Percentiles rank a stretch among this genome's conserved stretches.
phyloP scores from a whole-genome alignment of 2,329 filamentous ascomycete genomes.

The Aspergillus ustus region DNA sequence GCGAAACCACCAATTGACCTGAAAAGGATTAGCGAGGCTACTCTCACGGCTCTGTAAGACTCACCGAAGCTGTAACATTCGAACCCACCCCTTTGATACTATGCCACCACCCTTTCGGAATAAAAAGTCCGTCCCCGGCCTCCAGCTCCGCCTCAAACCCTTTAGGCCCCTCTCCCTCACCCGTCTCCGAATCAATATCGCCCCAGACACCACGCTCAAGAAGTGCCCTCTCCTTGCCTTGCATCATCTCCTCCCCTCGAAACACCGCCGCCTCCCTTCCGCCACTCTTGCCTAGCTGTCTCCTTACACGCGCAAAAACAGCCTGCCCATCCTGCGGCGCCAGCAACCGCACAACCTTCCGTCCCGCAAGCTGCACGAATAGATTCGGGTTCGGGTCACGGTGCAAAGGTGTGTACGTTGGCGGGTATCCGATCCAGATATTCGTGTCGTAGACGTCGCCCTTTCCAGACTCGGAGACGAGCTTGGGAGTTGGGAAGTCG shows the following conservation, averaged over 20 bases:
- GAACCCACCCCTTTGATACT: conserved; percentile 69
- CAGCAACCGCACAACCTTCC: conserved; percentile 75
- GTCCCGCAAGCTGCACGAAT: conserved; percentile 79
- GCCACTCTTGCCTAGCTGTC: conserved; percentile 40
- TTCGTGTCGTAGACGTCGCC: conserved; percentile 87
- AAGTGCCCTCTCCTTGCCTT: conserved; percentile 69
- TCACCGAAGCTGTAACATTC: conserved; percentile 63
- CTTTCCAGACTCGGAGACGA: conserved; percentile 67
- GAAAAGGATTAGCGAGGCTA: conserved; percentile 17
- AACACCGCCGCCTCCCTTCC: conserved; percentile 54
- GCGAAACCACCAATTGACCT: conserved; percentile 82
- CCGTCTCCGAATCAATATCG: conserved; percentile 35
- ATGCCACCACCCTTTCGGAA: conserved; percentile 87
- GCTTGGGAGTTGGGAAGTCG: conserved; percentile 70
- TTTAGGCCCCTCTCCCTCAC: conserved; percentile 28
- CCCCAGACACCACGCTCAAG: conserved; percentile 76
- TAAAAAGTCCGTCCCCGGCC: conserved; percentile 74
- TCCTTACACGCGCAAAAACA: conserved; percentile 64
- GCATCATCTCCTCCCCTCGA: conserved; percentile 89
- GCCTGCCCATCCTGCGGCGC: conserved; percentile 64
- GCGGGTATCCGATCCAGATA: conserved; percentile 84
- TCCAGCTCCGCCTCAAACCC: conserved; percentile 61
- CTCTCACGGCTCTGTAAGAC: conserved; percentile 37
- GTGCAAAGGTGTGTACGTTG: conserved; percentile 89
- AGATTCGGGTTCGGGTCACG: conserved; percentile 93